Base-by-base conservation (phyloP, 495 filamentous ascomycete genomes). In the Xylaria palmicola region DNA sequence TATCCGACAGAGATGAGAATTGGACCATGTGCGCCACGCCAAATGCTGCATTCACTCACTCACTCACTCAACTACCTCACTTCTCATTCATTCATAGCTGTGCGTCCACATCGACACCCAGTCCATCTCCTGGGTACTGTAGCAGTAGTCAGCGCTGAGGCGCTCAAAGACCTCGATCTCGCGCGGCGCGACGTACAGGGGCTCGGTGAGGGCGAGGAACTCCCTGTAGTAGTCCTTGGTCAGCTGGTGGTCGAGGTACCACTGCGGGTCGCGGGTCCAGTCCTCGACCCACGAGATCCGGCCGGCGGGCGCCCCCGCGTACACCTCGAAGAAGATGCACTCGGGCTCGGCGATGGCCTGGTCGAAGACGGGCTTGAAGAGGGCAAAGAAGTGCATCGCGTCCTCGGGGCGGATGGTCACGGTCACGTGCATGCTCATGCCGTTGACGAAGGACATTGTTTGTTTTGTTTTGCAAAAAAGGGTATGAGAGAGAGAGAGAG, bases 211-310 rank as follows among this genome's bases (percentile, higher is more conserved):
- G 6, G 66, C 72, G 1, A 78, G 47, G 51, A 81, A 83, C 22
- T 75, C 70, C 37, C 76, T 72, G 59, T 83, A 82, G 58, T 84
- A 84, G 0, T 69, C 63, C 62, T 82, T 83, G 10, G 69, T 76
- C 6, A 79, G 22, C 74, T 81, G 79, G 2, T 71, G 58, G 77
- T 52, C 0, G 15, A 51, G 1, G 6, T 43, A 34, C 57, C 57
- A 60, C 0, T 44, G 8, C 4, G 47, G 47, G 2, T 22, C 13
- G 4, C 24, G 24, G 0, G 32, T 17, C 79, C 79, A 82, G 43
- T 82, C 73, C 59, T 82, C 78, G 6, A 82, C 72, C 70, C 74
- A 81, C 8, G 59, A 70, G 20, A 82, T 57, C n/a, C n/a, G n/a
- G 20, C 66, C 71, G 13, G 76, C 77, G 6, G 77, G 77, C 0